Evolutionary conservation across 768 basidiomycete species (phyloP).

Genomic region (Termitomyces sp.): DNA sequence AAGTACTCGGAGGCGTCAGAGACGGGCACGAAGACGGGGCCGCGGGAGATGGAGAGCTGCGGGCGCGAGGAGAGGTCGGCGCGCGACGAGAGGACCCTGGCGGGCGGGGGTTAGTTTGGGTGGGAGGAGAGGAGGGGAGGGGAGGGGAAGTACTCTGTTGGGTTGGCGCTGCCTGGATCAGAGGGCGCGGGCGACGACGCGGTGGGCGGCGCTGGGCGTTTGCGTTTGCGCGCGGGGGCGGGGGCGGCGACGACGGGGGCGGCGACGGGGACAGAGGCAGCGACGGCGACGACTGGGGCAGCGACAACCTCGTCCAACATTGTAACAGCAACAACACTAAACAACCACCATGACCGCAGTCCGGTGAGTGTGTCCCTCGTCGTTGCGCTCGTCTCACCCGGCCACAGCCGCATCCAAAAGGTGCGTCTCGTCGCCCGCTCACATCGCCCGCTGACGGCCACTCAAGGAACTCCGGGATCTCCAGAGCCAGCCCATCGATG

Average conservation of each 20-base stretch:
- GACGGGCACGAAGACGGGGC: conserved; percentile 62
- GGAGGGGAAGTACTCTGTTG: conserved; percentile 27
- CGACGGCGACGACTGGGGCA: too few relatives aligned
- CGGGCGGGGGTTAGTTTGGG: conserved; percentile 7
- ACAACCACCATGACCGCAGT: conserved; percentile 28
- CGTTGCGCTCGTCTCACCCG: conserved; percentile 18
- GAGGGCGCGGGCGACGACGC: conserved; percentile 58
- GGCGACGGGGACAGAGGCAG: background rate
- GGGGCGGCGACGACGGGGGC: conserved; percentile 2
- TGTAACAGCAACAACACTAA: too few relatives aligned
- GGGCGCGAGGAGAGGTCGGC: conserved; percentile 67
- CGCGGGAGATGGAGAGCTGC: conserved; percentile 69
- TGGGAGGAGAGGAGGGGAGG: background rate
- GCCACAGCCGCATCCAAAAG: conserved; percentile 66
- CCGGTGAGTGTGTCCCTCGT: background rate
- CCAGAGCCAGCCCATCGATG: conserved; percentile 57
- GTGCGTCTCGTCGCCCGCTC: conserved; percentile 24
- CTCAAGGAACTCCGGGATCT: conserved; percentile 65
- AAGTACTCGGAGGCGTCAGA: conserved; percentile 50
- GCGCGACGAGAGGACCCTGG: conserved; percentile 54
- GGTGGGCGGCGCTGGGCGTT: conserved; percentile 41
- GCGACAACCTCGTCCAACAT: too few relatives aligned
- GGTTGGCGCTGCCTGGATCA: conserved; percentile 34
- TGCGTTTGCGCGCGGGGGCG: conserved; percentile 48
- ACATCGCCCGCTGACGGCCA: background rate